Base-by-base conservation (phyloP, 2,329 filamentous ascomycete species). In the Pseudocercospora macadamiae region DNA sequence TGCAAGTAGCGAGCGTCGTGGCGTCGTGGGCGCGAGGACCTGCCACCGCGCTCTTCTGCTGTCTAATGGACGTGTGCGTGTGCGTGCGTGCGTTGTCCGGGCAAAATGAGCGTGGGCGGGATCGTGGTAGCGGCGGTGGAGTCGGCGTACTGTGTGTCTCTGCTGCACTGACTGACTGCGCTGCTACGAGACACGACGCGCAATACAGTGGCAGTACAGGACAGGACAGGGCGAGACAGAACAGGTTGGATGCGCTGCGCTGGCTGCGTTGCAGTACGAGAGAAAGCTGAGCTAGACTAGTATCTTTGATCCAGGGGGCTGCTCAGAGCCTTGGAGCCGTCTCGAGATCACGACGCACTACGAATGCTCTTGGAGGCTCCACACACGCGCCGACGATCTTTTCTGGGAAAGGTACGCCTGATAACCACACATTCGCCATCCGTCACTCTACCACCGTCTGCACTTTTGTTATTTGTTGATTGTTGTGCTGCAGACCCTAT, bases 31-130 rank as follows among this genome's bases (percentile, higher is more conserved):
- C 23, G 42, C 21, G 4, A 25, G 42, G 42, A 47, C 42, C 42
- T 47, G 42, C 42, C 42, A 47, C 42, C 42, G 42, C 42, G 42
- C 42, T 47, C 42, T 42, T n/a, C 37, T 47, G 42, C 42, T 26
- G 42, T 47, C 23, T 26, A 32, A 32, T 32, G 28, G 28, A 12
- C 28, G 28, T 32, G n/a, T n/a, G n/a, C n/a, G n/a, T n/a, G n/a
- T n/a, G n/a, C 28, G 28, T 32, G 12, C n/a, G 23, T 23, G 10
- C 9, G 42, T n/a, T 26, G 42, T 26, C 9, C 19, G 42, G 19
- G 21, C 28, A 45, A 47, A 47, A 47, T 21, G 42, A 47, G 42
- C 14, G 42, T 47, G 12, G 42, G 42, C 23, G 42, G 23, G 28
- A 32, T 12, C 6, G 28, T 32, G 28, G 28, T 12, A 12, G 28